Evolutionary conservation across 225 moss, liverwort and hornwort genomes (phyloP).

Genomic region (Antitrichia curtipendula): DNA sequence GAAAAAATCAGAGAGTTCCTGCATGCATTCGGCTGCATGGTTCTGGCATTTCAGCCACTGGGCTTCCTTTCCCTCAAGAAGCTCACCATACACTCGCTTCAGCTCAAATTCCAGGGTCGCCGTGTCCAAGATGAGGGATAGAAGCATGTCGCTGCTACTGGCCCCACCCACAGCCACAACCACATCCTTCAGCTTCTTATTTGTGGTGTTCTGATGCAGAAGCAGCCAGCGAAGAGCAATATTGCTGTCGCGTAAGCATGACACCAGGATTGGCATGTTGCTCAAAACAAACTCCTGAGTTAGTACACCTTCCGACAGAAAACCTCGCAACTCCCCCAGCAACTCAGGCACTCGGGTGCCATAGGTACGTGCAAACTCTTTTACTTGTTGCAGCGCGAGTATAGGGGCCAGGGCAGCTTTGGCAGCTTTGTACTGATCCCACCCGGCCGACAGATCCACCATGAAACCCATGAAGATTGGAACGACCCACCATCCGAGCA

Average conservation of each 20-base stretch:
- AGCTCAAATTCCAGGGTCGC: conserved; percentile 87
- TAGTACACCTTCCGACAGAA: conserved; percentile 83
- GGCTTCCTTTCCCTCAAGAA: conserved; percentile 71
- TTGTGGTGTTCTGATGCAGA: conserved; percentile 69
- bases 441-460: conserved; percentile 71
- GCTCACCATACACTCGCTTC: conserved; percentile 77
- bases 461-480: conserved; percentile 92
- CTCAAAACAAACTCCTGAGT: conserved; percentile 83
- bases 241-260: conserved; percentile 80
- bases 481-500: conserved; percentile 77
- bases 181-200: conserved; percentile 69
- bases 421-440: conserved; percentile 91
- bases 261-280: conserved; percentile 65
- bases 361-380: conserved; percentile 44
- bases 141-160: conserved; percentile 42
- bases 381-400: conserved; percentile 32
- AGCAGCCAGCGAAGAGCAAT: conserved; percentile 91
- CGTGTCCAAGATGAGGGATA: conserved; percentile 85
- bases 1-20: conserved; percentile 94
- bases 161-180: conserved; percentile 26
- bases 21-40: conserved; percentile 75
- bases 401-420: conserved; percentile 59
- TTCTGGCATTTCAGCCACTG: conserved; percentile 77
- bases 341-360: conserved; percentile 52
- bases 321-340: conserved; percentile 57